Conservation (phyloP, 2,329 filamentous ascomycete species). For the Paecilomyces sp. region DNA sequence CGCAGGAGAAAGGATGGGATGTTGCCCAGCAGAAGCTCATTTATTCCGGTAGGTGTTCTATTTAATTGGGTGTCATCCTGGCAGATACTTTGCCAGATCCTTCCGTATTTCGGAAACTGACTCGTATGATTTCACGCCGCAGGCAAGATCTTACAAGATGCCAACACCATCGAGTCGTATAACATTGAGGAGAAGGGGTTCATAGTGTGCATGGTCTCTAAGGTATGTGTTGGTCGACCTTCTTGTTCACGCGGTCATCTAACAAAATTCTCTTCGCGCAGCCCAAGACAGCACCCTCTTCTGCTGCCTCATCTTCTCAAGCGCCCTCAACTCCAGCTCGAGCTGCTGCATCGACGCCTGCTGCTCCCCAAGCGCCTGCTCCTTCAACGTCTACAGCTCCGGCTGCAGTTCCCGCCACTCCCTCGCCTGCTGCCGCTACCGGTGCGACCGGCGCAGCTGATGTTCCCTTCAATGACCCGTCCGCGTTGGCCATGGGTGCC, state of each 20-base stretch:
- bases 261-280: conserved; percentile 31
- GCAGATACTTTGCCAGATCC: not conserved
- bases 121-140: conserved; percentile 7
- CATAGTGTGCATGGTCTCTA: conserved; percentile 96
- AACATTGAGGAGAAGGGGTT: conserved; percentile 99
- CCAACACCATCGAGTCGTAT: conserved; percentile 91
- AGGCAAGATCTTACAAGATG: conserved; percentile 99
- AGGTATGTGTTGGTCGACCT: conserved; percentile 50
- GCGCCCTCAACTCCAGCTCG: conserved; percentile 32
- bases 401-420: conserved; percentile 40
- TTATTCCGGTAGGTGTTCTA: conserved; percentile 69
- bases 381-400: conserved; percentile 41
- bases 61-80: not conserved
- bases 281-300: conserved; percentile 59
- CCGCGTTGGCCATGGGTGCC: conserved; percentile 76
- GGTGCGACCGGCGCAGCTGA: conserved; percentile 32
- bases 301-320: conserved; percentile 21
- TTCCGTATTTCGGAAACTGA: conserved; percentile 7
- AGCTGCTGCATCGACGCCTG: conserved; percentile 34
- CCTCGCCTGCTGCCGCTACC: conserved; percentile 41
- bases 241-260: not conserved
- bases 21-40: conserved; percentile 88
- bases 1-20: conserved; percentile 89
- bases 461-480: conserved; percentile 59
- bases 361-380: conserved; percentile 45